Evolutionary conservation across 768 basidiomycete species (phyloP).

Genomic region (Tulasnella sp.): DNA sequence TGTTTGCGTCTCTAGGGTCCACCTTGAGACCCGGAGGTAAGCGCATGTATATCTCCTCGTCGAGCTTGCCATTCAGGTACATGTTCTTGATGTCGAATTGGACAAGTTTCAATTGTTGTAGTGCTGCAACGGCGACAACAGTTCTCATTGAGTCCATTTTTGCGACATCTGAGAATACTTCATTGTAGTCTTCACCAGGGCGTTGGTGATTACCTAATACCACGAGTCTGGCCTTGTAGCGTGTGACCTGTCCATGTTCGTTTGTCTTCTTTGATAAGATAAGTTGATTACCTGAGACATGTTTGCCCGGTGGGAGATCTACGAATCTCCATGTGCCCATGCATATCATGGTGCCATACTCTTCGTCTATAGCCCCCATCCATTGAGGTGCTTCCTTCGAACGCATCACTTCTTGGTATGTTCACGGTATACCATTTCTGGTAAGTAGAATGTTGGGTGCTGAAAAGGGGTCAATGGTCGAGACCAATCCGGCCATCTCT

Average conservation of each 20-base stretch:
- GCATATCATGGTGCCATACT: constrained; percentile 5
- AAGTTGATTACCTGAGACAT: not conserved
- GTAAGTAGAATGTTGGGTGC: not conserved
- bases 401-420: not conserved
- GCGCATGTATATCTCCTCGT: constrained; percentile 21
- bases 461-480: not conserved
- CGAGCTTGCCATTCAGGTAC: constrained; percentile 17
- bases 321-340: constrained; percentile 1
- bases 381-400: not conserved
- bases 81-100: constrained; percentile 17
- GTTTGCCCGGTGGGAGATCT: not conserved
- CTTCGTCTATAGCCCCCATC: not conserved
- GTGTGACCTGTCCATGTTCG: not conserved
- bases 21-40: constrained; percentile 1
- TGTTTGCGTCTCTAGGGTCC: too few species aligned
- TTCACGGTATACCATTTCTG: not conserved
- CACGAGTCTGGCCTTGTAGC: constrained; percentile 11
- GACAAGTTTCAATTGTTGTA: constrained; percentile 11
- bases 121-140: constrained; percentile 15
- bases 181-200: constrained; percentile 8
- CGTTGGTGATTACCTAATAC: constrained; percentile 16
- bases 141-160: constrained; percentile 15
- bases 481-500: not conserved
- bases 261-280: constrained; percentile 5
- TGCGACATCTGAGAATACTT: too few species aligned